phyloP scores from a whole-genome alignment of 2,329 filamentous ascomycete genomes.

The Hypoxylon sp. region DNA sequence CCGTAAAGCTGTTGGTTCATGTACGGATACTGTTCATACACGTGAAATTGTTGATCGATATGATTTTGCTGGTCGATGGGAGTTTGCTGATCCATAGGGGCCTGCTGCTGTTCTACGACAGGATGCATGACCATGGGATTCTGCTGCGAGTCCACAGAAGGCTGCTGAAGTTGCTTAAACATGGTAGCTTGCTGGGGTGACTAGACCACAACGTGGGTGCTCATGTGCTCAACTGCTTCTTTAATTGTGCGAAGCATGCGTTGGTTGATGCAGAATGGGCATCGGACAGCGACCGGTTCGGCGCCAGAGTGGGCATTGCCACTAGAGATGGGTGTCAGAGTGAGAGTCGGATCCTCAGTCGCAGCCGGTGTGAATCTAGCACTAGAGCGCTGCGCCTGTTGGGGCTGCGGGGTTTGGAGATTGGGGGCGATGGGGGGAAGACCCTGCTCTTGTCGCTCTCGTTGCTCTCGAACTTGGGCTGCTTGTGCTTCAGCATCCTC shows the following conservation, averaged over 20 bases:
- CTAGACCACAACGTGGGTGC: constrained; percentile 67
- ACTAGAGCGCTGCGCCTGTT: constrained; percentile 31
- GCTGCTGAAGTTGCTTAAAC: too few relatives aligned
- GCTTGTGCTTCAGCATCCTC: constrained; percentile 66
- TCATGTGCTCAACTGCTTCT: constrained; percentile 70
- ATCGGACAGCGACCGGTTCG: constrained; percentile 62
- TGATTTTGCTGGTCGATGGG: too few relatives aligned
- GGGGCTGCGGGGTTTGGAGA: constrained; percentile 39
- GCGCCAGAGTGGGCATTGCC: constrained; percentile 55
- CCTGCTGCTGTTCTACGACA: too few relatives aligned
- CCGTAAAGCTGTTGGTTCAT: too few relatives aligned
- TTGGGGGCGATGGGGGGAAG: constrained; percentile 46
- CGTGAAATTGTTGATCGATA: too few relatives aligned
- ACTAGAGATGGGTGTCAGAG: constrained; percentile 63
- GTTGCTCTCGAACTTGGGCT: constrained; percentile 61
- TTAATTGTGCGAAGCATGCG: constrained; percentile 68
- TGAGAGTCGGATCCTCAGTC: constrained; percentile 54
- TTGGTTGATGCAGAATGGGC: constrained; percentile 69
- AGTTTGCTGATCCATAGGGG: too few relatives aligned
- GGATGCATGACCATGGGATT: too few relatives aligned
- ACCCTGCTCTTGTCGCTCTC: constrained; percentile 57
- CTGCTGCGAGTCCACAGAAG: too few relatives aligned
- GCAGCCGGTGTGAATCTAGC: constrained; percentile 42
- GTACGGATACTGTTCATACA: too few relatives aligned
- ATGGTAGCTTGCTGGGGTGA: too few relatives aligned